Base-by-base conservation (phyloP, 179 eudicot species). In the Silene coronaria region DNA sequence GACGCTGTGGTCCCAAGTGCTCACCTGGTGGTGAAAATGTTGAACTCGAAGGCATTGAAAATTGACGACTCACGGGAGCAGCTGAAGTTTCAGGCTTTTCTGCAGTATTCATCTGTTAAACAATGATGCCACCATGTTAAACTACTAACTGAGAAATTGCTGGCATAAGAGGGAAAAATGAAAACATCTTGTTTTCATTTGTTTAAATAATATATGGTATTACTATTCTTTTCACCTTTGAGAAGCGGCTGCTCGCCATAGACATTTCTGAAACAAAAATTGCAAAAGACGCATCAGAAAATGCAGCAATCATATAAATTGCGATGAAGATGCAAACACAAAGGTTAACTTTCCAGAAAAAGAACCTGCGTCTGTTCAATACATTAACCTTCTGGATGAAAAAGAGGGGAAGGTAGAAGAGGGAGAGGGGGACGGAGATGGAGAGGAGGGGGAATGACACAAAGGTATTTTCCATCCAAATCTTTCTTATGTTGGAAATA, bases 41-140 rank as follows among this genome's bases (percentile, higher is more conserved):
- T 65, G 88, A 85, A 63, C 82, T 77, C 69, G 87, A 84, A 30
- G 87, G 83, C 67, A 79, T 70, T 55, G 86, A 73, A 68, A 69
- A 81, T 21, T 82, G 76, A 30, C 55, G 75, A 51, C 73, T 70
- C 14, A 71, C 69, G 12, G 80, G 81, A 75, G 76, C 61, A 34
- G 82, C 71, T 63, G 75, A 32, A 51, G 69, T 73, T 75, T 66
- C 87, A n/a, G 79, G 83, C 38, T 77, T 55, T 71, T 79, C 83
- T n/a, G 36, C 11, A 32, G 75, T 28, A 57, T 79, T 76, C 51
- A 72, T 74, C 87, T 84, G 78, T 67, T 68, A 19, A 53, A 75
- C 13, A 42, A 38, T 55, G 61, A 55, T 9, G 27, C 53, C 27
- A 42, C 51, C 28, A 48, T 68, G 53, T 68, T 24, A 68, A 42